Evolutionary conservation across 352 stramenopile genomes (phyloP), one percentile per base, ranked within the genome.

Genomic region (Phytophthora nicotianae): DNA sequence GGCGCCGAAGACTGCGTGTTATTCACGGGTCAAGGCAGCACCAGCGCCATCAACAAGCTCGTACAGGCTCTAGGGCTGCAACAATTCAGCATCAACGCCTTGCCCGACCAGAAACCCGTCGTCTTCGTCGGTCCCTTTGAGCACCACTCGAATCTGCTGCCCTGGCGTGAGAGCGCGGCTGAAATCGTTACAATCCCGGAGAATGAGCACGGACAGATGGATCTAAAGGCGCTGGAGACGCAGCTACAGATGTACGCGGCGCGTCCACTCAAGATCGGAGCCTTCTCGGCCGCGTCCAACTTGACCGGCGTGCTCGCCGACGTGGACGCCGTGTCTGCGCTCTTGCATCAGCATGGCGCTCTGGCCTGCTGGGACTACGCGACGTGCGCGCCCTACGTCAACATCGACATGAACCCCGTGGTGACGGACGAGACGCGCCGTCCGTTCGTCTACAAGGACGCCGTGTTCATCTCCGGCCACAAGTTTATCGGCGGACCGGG

Each of bases 121-220:
- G 93, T 98, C 41, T 94, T 98, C 40, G 88, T 95, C 11, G 83
- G 93, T 19, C 96, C 96, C 5, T 98, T 97, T 54, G 97, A 98
- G 76, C 97, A 99, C 74, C 97, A 99, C 73, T 98, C 93, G 33
- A 99, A 99, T 79, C 63, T 99, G 40, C 68, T 99, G 11, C 96
- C 96, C 3, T 99, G 97, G 97, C 77, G 97, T 32, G 97, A 99
- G 76, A 95, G 74, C 50, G 77, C 50, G 19, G 88, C 81, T 0
- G 83, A 97, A 13, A 74, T 98, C 16, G 75, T 97, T 2, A 68
- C 62, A 11, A 83, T 98, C 8, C 65, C 74, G 1, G 88, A 90
- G 54, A 69, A 86, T 48, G 57, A 62, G 9, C 48, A 67, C 8
- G 77, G 75, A 1, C 67, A 74, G 14, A 56, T 97, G 20, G 88